Conservation (phyloP, 2,329 filamentous ascomycete genomes). For the Helotiales sp. region DNA sequence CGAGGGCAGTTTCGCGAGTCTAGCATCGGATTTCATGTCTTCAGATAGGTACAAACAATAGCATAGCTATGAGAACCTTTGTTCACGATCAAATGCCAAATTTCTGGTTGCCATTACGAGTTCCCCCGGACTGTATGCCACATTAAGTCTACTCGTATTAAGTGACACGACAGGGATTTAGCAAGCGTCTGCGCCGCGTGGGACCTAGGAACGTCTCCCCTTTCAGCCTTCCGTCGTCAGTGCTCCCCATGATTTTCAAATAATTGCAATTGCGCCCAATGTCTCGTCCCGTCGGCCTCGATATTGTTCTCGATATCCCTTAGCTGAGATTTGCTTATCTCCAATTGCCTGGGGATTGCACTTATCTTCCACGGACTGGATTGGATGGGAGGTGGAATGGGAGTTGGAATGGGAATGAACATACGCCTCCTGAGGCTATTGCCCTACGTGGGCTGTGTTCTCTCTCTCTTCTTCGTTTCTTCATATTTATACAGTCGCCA, state of each 20-base stretch:
- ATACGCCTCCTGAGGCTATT: constrained; percentile 15
- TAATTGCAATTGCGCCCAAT: constrained; percentile 5
- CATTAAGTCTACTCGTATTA: neutral
- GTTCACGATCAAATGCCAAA: neutral
- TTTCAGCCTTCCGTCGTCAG: neutral
- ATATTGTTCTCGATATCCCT: neutral
- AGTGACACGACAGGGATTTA: neutral
- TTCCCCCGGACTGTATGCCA: no score
- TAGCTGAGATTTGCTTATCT: neutral
- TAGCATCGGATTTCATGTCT: neutral
- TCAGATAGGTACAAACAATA: neutral
- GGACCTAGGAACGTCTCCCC: neutral
- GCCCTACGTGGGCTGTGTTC: constrained; percentile 18
- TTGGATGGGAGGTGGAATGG: constrained; percentile 5
- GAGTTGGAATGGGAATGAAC: neutral
- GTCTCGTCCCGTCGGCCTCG: neutral
- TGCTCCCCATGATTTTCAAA: neutral
- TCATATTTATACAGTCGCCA: constrained; percentile 16
- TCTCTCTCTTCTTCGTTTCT: constrained; percentile 17
- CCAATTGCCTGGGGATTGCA: neutral
- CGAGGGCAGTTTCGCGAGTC: neutral
- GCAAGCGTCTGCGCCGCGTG: constrained; percentile 1
- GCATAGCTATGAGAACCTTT: neutral
- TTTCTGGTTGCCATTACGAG: no score
- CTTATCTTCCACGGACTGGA: neutral